Conservation (phyloP, 345 rosid species). For the Trapa bicornis region DNA sequence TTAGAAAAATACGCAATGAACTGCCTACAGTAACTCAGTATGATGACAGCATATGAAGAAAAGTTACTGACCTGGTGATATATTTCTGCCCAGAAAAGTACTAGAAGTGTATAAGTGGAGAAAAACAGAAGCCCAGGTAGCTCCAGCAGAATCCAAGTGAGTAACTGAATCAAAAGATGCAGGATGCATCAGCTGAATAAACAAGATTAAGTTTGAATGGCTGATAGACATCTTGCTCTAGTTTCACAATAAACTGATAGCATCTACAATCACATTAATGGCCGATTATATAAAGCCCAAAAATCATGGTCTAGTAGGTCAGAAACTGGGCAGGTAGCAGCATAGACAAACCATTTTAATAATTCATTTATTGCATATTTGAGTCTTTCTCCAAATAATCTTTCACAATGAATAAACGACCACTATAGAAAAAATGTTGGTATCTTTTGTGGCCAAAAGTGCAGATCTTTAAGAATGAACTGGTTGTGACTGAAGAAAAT, state of each 20-base stretch:
- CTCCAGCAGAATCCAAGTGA: slow-evolving; percentile 53
- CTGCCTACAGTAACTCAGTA: not conserved
- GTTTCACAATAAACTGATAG: not conserved
- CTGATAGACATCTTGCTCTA: not conserved
- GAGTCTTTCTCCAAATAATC: not conserved
- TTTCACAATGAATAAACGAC: not conserved
- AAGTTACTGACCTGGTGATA: slow-evolving; percentile 77
- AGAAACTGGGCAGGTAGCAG: not conserved
- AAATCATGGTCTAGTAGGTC: not conserved
- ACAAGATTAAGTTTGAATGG: not conserved
- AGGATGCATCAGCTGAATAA: not conserved
- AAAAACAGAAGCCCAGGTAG: slow-evolving; percentile 86
- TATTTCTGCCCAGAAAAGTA: slow-evolving; percentile 98
- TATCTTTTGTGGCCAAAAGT: not conserved
- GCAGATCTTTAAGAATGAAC: not conserved
- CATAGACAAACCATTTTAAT: not conserved
- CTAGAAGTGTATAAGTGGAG: slow-evolving; percentile 85
- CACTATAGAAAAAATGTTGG: not conserved
- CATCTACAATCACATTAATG: not conserved
- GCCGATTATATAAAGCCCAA: not conserved
- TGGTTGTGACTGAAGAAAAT: not conserved
- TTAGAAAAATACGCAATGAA: too few relatives aligned
- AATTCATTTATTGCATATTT: not conserved
- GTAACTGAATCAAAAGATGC: slow-evolving; percentile 37
- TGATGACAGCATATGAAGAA: not conserved